Evolutionary conservation across 768 basidiomycete species (phyloP), one percentile per base, ranked within the genome.

Genomic region (Albatrellus ellisii): DNA sequence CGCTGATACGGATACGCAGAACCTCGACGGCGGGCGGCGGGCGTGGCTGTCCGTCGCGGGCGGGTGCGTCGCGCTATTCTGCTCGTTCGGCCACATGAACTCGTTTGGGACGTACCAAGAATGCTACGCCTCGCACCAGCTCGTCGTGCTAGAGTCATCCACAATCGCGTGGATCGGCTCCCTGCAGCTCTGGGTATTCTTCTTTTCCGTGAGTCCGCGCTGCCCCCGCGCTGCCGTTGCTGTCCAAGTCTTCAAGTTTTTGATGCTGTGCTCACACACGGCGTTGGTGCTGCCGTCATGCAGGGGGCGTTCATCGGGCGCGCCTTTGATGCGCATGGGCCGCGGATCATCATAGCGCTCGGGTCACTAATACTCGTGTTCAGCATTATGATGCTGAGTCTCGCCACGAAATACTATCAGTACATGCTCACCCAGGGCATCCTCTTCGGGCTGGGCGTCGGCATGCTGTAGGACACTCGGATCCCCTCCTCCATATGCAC

Each of bases 381-480:
- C 24, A n/a, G 50, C 27, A 24, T 41, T 22, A 36, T 49, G 39
- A 52, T 44, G 47, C 48, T 47, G 10, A 52, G 50, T 39, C 34
- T 51, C 9, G 39, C 37, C 11, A 44, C 32, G 36, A 11, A 43
- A 32, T 56, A 48, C 37, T 52, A 39, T 20, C 52, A 73, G 61
- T 47, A 65, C 12, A 57, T 72, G 37, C 60, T 72, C n/a, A 47
- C 57, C 17, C 70, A 73, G 51, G 71, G 68, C 2, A 42, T 72
- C n/a, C 51, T 56, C 12, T 52, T 57, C 2, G 69, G 71, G 1
- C 45, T 68, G 10, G 68, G 58, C 5, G 57, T 59, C 3, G 73
- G 70, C 11, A 41, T 71, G 26, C 50, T 69, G 27, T 74, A 62
- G 43, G 50, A 71, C 12, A 72, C 71, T 0, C 59, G 64, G 29